Percentiles rank a stretch among this genome's conserved stretches.
These are phyloP conservation scores for Gastrodia elata DNA, from an alignment of 106 monocot species.

Conservation along the genomic window DNA sequence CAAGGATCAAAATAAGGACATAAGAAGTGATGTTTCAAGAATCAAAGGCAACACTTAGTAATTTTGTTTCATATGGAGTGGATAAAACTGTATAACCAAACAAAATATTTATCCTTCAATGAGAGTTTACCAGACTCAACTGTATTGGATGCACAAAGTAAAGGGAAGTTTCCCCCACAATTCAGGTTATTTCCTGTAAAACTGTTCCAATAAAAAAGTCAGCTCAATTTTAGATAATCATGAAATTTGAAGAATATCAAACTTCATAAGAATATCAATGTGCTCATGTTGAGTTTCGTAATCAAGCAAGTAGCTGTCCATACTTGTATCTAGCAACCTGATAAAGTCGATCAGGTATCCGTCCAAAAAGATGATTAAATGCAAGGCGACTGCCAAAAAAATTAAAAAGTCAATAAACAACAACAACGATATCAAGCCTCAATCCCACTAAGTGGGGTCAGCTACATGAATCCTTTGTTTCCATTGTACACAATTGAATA, in stretches of 20 bases:
- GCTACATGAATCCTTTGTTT: too few species aligned
- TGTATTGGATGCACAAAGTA: slow-evolving; percentile 41
- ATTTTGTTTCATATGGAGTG: neutral
- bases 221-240: neutral
- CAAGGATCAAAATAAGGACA: slow-evolving; percentile 4
- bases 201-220: slow-evolving; percentile 29
- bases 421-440: too few species aligned
- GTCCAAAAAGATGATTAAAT: slow-evolving; percentile 68
- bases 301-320: slow-evolving; percentile 2
- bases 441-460: too few species aligned
- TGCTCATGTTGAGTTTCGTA: neutral
- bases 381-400: slow-evolving; percentile 61
- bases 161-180: slow-evolving; percentile 57
- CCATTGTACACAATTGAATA: too few species aligned
- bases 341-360: slow-evolving; percentile 66
- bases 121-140: slow-evolving; percentile 28
- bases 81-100: neutral
- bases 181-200: slow-evolving; percentile 86
- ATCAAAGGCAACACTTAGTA: neutral
- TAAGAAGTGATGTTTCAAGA: neutral
- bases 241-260: neutral
- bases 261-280: neutral
- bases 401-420: slow-evolving; percentile 6
- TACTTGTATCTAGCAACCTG: slow-evolving; percentile 86
- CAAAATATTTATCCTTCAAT: neutral